Conservation (phyloP, 495 filamentous ascomycete genomes). For the Bacidia gigantensis region DNA sequence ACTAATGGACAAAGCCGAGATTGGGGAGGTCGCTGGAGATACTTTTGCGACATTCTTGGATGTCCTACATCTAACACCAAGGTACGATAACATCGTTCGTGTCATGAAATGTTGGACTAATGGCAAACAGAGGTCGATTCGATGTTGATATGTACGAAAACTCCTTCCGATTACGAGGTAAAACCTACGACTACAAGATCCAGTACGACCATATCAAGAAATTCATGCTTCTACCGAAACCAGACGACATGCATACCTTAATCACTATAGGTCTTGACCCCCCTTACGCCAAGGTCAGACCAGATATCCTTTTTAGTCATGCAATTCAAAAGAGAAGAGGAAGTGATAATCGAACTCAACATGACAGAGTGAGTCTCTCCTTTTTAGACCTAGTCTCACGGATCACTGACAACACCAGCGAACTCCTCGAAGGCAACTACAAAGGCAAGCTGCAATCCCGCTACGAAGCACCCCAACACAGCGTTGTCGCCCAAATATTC, state of each 20-base stretch:
- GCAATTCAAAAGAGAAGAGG: conserved; percentile 97
- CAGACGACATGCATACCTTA: conserved; percentile 87
- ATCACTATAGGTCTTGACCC: conserved; percentile 93
- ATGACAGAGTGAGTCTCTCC: conserved; percentile 65
- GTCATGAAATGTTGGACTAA: too few species aligned
- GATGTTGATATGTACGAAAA: conserved; percentile 99
- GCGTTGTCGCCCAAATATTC: conserved; percentile 89
- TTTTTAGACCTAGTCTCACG: conserved; percentile 7
- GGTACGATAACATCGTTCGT: conserved; percentile 50
- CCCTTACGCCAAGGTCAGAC: conserved; percentile 96
- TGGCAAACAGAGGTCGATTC: conserved; percentile 89
- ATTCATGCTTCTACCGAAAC: conserved; percentile 95
- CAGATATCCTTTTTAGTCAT: conserved; percentile 98
- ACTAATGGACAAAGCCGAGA: conserved; percentile 97
- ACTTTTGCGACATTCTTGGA: conserved; percentile 96
- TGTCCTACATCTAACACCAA: conserved; percentile 91
- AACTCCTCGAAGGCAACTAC: conserved; percentile 66
- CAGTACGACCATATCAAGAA: conserved; percentile 96
- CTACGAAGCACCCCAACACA: conserved; percentile 84
- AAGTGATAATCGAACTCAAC: conserved; percentile 91
- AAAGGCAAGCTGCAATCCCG: conserved; percentile 72
- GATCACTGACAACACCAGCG: conserved; percentile 22
- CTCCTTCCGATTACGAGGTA: conserved; percentile 93
- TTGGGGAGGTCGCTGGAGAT: conserved; percentile 94
- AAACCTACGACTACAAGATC: conserved; percentile 99